Evolutionary conservation across 345 rosid species (phyloP).

Genomic region (Chamaenerion angustifolium): DNA sequence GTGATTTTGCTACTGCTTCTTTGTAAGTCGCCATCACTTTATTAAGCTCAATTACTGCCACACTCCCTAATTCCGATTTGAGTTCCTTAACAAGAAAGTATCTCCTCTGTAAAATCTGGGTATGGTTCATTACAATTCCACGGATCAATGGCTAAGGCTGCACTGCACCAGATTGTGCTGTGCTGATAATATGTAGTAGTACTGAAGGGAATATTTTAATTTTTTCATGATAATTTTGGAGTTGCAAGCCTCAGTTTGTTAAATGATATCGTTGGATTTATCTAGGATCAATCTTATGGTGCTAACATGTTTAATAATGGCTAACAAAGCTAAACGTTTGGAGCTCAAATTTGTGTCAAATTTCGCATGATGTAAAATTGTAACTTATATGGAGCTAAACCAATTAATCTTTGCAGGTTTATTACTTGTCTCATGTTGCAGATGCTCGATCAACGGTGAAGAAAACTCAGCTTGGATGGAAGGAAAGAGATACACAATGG

Average conservation of each 20-base stretch:
- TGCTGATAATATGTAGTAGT: no score
- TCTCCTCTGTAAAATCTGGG: background rate
- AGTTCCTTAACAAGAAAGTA: no score
- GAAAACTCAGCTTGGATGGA: background rate
- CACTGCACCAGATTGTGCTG: no score
- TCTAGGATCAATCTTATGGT: no score
- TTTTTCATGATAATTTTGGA: no score
- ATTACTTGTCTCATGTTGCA: slow-evolving; percentile 13
- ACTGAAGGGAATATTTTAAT: no score
- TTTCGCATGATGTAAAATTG: background rate
- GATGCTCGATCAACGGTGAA: slow-evolving; percentile 13
- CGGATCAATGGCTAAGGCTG: no score
- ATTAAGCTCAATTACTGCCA: background rate
- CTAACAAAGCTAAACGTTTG: background rate
- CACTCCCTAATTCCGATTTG: background rate
- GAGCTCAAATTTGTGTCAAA: background rate
- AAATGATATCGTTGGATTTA: no score
- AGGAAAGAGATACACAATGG: slow-evolving; percentile 5
- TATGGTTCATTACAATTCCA: background rate
- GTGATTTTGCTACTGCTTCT: slow-evolving; percentile 1
- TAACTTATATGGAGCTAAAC: background rate
- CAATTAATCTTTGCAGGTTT: slow-evolving; percentile 10
- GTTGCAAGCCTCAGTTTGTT: no score
- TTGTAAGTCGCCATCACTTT: background rate
- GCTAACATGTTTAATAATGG: no score